Percentiles rank a stretch among this genome's conserved stretches.
Evolutionary conservation across 208 protist genomes (phyloP).

Genomic region (Phytomonas sp.): DNA sequence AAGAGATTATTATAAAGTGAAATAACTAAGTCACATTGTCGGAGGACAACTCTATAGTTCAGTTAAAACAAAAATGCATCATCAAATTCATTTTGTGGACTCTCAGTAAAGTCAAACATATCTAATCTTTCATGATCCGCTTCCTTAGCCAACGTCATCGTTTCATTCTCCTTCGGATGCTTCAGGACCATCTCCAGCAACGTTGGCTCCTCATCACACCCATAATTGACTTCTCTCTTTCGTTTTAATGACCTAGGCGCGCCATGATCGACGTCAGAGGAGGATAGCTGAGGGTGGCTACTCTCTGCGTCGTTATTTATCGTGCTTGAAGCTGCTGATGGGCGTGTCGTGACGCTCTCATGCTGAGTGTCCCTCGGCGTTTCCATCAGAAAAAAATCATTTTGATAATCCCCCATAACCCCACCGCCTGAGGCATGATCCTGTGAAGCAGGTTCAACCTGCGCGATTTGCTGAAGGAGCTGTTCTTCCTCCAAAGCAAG

Average conservation of each 20-base stretch:
- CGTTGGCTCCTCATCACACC: conserved; percentile 3
- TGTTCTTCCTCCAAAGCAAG: conserved; percentile 59
- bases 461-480: conserved; percentile 30
- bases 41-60: neutral
- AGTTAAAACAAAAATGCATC: neutral
- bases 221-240: conserved; percentile 2
- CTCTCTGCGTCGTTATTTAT: neutral
- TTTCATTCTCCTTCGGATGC: neutral
- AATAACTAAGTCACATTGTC: neutral
- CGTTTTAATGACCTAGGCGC: neutral
- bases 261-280: neutral
- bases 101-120: neutral
- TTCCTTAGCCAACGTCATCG: neutral
- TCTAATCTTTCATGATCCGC: neutral
- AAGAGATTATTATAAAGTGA: neutral
- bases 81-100: neutral
- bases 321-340: neutral
- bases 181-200: neutral
- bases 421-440: conserved; percentile 21
- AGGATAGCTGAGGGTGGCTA: neutral
- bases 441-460: conserved; percentile 11
- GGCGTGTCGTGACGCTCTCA: neutral
- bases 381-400: conserved; percentile 8
- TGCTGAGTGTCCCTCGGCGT: neutral
- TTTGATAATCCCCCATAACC: conserved; percentile 44